A percentile compares a stretch with the other conserved stretches of the same genome.
phyloP scores from a whole-genome alignment of 2,329 filamentous ascomycete species.

The Calonectria multiphialidica region DNA sequence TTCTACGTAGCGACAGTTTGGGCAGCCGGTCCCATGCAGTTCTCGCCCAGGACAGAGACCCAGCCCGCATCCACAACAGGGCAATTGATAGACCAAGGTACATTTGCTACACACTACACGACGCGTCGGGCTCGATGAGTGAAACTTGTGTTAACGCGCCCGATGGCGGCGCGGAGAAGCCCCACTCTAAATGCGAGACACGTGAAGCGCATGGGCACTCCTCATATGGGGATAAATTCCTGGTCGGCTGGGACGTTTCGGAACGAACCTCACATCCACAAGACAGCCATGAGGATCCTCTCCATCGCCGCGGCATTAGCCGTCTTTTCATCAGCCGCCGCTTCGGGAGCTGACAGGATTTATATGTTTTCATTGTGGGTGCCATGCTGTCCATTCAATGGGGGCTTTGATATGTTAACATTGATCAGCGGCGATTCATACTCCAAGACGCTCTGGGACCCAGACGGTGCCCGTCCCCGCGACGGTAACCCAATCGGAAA shows the following conservation, averaged over 20 bases:
- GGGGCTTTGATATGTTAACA: not conserved
- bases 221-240: not conserved
- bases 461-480: not conserved
- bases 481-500: slow-evolving; percentile 4
- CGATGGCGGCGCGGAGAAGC: not conserved
- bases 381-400: not conserved
- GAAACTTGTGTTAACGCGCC: not conserved
- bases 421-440: slow-evolving; percentile 12
- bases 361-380: slow-evolving; percentile 16
- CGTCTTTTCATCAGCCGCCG: not conserved
- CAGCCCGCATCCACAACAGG: no score
- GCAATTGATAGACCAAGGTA: no score
- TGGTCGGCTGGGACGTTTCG: no score
- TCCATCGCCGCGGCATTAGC: not conserved
- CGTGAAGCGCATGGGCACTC: not conserved
- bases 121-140: not conserved
- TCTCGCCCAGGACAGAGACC: no score
- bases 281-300: not conserved
- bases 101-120: no score
- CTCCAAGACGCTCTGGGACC: slow-evolving; percentile 11
- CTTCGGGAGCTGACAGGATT: not conserved
- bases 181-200: not conserved
- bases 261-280: not conserved
- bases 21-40: no score
- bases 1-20: no score